These are phyloP conservation scores for Mycena crocata DNA, from an alignment of 768 basidiomycete genomes.

Conservation along the genomic window DNA sequence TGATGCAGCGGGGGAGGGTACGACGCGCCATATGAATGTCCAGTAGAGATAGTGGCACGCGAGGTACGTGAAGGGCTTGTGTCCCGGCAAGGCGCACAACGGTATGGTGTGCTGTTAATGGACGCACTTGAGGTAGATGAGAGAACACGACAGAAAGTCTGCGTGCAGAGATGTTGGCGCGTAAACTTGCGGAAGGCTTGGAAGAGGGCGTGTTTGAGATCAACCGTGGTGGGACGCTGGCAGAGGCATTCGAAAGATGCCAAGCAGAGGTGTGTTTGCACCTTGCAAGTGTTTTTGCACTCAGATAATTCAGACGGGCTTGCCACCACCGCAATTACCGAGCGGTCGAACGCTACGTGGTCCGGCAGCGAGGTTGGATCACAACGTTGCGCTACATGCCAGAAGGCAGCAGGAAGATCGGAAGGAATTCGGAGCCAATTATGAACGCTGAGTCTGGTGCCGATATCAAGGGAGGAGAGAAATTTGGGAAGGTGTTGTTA, in stretches of 20 bases:
- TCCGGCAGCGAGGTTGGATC: constrained; percentile 32
- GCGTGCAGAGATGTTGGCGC: constrained; percentile 33
- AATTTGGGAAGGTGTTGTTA: no score
- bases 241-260: constrained; percentile 35
- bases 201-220: constrained; percentile 35
- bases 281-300: background rate
- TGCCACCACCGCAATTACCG: constrained; percentile 38
- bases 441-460: no score
- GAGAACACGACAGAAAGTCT: constrained; percentile 31
- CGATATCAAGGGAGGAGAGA: no score
- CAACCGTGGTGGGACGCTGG: constrained; percentile 41
- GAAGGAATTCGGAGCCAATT: constrained; percentile 29
- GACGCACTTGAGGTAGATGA: constrained; percentile 34
- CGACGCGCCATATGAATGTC: constrained; percentile 40
- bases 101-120: constrained; percentile 41
- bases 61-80: constrained; percentile 43
- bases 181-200: constrained; percentile 22
- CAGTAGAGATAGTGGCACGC: constrained; percentile 41
- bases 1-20: constrained; percentile 31
- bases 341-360: constrained; percentile 38
- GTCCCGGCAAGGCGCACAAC: constrained; percentile 31
- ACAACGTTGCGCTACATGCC: constrained; percentile 36
- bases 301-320: constrained; percentile 30
- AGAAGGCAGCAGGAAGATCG: constrained; percentile 36
- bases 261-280: constrained; percentile 32